Evolutionary conservation across 2,329 filamentous ascomycete genomes (phyloP).

Genomic region (Epichloe gansuensis): DNA sequence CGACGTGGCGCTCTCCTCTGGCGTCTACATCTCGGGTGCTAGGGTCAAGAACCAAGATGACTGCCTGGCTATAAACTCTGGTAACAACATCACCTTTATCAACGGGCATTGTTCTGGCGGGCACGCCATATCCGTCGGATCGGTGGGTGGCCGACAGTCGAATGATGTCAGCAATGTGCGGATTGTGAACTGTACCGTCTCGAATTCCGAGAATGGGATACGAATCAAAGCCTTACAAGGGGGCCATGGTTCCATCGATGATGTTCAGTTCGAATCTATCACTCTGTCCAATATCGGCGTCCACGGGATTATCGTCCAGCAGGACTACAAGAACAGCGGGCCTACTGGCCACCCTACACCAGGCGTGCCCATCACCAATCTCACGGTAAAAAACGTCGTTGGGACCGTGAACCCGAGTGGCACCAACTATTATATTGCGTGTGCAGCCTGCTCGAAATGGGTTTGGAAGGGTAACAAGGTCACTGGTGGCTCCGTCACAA

Average conservation of each 20-base stretch:
- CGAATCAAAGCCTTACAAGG: background rate
- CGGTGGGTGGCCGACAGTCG: background rate
- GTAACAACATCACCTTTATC: background rate
- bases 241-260: background rate
- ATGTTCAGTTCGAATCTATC: background rate
- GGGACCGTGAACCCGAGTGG: background rate
- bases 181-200: background rate
- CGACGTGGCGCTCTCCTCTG: background rate
- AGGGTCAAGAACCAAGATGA: slow-evolving; percentile 1
- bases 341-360: slow-evolving; percentile 31
- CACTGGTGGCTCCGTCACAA: background rate
- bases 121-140: background rate
- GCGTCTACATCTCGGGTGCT: background rate
- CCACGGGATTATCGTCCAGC: slow-evolving; percentile 27
- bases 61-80: slow-evolving; percentile 3
- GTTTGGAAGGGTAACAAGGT: background rate
- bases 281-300: slow-evolving; percentile 23
- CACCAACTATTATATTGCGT: background rate
- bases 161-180: slow-evolving; percentile 1
- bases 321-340: slow-evolving; percentile 36
- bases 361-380: slow-evolving; percentile 41
- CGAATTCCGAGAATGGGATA: background rate
- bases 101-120: background rate
- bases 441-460: background rate
- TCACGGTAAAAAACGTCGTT: slow-evolving; percentile 24